phyloP scores from a whole-genome alignment of 306 rosid species.

The Prunus kanzakura region DNA sequence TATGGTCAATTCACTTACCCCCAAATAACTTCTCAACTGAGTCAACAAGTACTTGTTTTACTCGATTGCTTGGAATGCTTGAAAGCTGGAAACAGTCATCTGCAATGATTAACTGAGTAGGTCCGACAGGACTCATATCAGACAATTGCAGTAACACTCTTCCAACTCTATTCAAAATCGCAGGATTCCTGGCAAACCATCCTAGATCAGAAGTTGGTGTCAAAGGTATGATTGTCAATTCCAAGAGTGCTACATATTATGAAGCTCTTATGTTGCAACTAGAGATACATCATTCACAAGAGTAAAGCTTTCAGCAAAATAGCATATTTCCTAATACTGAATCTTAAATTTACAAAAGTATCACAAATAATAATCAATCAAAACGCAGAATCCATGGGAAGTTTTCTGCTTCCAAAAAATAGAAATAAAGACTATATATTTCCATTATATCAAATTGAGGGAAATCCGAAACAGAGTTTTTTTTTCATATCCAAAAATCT shows the following conservation, averaged over 20 bases:
- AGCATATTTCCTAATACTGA: not conserved
- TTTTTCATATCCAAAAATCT: not conserved
- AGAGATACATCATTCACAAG: not conserved
- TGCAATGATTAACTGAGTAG: slow-evolving; percentile 58
- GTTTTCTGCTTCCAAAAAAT: not conserved
- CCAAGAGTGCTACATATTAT: not conserved
- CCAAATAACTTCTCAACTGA: slow-evolving; percentile 66
- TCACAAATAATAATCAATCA: not conserved
- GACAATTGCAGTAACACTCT: slow-evolving; percentile 49
- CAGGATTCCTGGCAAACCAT: slow-evolving; percentile 89
- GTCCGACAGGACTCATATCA: slow-evolving; percentile 38
- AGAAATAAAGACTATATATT: not conserved
- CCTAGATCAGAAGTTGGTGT: slow-evolving; percentile 54
- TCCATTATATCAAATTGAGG: not conserved
- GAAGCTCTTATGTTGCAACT: not conserved
- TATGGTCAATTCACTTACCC: slow-evolving; percentile 39
- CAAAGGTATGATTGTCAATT: slow-evolving; percentile 6
- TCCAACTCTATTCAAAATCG: slow-evolving; percentile 62
- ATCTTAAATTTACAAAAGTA: not conserved
- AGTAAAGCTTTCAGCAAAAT: not conserved
- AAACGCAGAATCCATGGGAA: not conserved
- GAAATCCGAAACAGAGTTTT: not conserved
- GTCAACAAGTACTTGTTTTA: slow-evolving; percentile 33
- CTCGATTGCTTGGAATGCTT: slow-evolving; percentile 46
- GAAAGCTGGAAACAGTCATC: slow-evolving; percentile 86